Percentiles rank a stretch among this genome's conserved stretches.
Evolutionary conservation across 108 stramenopile genomes (phyloP).

Genomic region (Pinguiococcus pyrenoidosus): DNA sequence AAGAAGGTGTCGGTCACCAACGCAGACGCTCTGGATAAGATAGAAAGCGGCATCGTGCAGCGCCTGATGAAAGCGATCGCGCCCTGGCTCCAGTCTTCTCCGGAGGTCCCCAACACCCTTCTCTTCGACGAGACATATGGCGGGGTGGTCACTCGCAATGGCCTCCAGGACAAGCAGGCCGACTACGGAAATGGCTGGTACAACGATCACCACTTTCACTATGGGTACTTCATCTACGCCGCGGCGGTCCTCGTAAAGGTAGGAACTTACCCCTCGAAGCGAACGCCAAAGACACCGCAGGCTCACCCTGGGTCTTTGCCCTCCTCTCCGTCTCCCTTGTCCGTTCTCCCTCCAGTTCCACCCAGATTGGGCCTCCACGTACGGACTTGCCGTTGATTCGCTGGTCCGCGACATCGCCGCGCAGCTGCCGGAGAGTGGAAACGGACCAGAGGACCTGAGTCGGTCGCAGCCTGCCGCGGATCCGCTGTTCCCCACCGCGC

Average conservation of each 20-base stretch:
- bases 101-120: slow-evolving; percentile 1
- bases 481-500: slow-evolving; percentile 17
- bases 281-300: too few relatives aligned
- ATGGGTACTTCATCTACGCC: slow-evolving; percentile 35
- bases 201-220: slow-evolving; percentile 42
- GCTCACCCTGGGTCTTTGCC: too few relatives aligned
- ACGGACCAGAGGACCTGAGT: neutral
- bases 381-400: slow-evolving; percentile 19
- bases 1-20: too few relatives aligned
- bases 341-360: slow-evolving; percentile 5
- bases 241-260: slow-evolving; percentile 14
- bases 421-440: neutral
- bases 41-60: too few relatives aligned
- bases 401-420: slow-evolving; percentile 23
- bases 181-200: slow-evolving; percentile 34
- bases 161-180: slow-evolving; percentile 14
- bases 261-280: too few relatives aligned
- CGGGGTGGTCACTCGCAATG: slow-evolving; percentile 16
- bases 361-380: slow-evolving; percentile 14
- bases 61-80: neutral
- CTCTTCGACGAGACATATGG: slow-evolving; percentile 31
- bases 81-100: neutral
- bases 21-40: neutral
- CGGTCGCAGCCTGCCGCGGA: too few relatives aligned
- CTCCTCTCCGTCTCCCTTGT: too few relatives aligned